These are phyloP conservation scores for Pichia sp. DNA, from an alignment of 1,139 yeast species.

Conservation along the genomic window DNA sequence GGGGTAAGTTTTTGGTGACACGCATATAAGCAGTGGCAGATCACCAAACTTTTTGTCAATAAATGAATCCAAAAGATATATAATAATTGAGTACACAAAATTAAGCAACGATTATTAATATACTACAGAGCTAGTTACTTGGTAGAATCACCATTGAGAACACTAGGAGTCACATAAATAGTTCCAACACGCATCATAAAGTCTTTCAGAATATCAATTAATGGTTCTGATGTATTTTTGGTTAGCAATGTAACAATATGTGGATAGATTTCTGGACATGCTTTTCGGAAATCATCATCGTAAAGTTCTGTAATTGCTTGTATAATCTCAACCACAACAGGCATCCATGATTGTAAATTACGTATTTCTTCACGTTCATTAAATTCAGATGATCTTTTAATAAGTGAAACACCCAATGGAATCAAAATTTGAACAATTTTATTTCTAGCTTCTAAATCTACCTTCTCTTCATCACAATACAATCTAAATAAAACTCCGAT, in stretches of 20 bases:
- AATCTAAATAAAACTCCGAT: slow-evolving; percentile 74
- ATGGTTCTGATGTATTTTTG: slow-evolving; percentile 62
- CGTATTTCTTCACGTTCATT: slow-evolving; percentile 76
- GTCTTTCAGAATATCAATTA: slow-evolving; percentile 59
- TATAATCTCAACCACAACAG: slow-evolving; percentile 80
- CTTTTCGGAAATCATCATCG: slow-evolving; percentile 61
- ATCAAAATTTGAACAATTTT: slow-evolving; percentile 50
- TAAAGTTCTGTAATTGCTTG: slow-evolving; percentile 78
- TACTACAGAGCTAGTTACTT: no score
- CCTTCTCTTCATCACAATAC: slow-evolving; percentile 58
- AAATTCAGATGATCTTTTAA: slow-evolving; percentile 62
- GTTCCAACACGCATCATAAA: slow-evolving; percentile 72
- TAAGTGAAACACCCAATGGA: slow-evolving; percentile 65
- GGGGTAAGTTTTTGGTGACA: slow-evolving; percentile 5
- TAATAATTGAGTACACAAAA: no score
- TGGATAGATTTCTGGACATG: slow-evolving; percentile 63
- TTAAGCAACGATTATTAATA: no score
- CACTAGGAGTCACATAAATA: slow-evolving; percentile 37
- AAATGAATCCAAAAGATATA: no score
- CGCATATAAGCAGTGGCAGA: slow-evolving; percentile 2
- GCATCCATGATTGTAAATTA: slow-evolving; percentile 81
- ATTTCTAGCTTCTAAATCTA: slow-evolving; percentile 29
- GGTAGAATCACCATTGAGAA: slow-evolving; percentile 39
- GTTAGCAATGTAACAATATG: slow-evolving; percentile 61
- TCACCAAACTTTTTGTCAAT: not conserved